Percentiles rank a stretch among this genome's conserved stretches.
phyloP scores from a whole-genome alignment of 2,329 filamentous ascomycete species.

The Fusarium piperis region DNA sequence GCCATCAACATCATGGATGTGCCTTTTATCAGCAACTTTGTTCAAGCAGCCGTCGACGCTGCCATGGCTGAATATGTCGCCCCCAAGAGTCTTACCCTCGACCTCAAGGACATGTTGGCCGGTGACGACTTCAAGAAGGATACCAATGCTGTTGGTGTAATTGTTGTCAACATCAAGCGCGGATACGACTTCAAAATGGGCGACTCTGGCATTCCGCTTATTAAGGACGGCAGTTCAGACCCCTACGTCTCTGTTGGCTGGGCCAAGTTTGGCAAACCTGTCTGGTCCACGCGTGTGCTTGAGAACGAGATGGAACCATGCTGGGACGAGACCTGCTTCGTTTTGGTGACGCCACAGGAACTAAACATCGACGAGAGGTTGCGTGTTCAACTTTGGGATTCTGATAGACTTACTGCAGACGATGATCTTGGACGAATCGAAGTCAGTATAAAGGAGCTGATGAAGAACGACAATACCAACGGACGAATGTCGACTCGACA shows the following conservation, averaged over 20 bases:
- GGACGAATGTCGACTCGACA: slow-evolving; percentile 70
- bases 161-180: slow-evolving; percentile 72
- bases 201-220: slow-evolving; percentile 69
- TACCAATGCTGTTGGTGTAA: slow-evolving; percentile 69
- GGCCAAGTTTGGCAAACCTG: slow-evolving; percentile 78
- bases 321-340: slow-evolving; percentile 76
- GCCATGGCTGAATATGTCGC: slow-evolving; percentile 80
- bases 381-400: slow-evolving; percentile 79
- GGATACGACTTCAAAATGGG: slow-evolving; percentile 78
- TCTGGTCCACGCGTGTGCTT: slow-evolving; percentile 70
- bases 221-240: slow-evolving; percentile 71
- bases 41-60: slow-evolving; percentile 78
- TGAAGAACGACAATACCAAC: slow-evolving; percentile 66
- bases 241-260: slow-evolving; percentile 78
- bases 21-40: slow-evolving; percentile 78
- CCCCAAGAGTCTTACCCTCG: slow-evolving; percentile 77
- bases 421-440: slow-evolving; percentile 80
- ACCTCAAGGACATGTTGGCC: slow-evolving; percentile 80
- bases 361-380: slow-evolving; percentile 76
- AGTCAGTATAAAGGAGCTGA: slow-evolving; percentile 71
- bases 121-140: slow-evolving; percentile 85
- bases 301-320: slow-evolving; percentile 71
- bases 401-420: slow-evolving; percentile 76
- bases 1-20: slow-evolving; percentile 80
- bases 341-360: slow-evolving; percentile 77